These are phyloP conservation scores for Prunus salicina DNA, from an alignment of 306 rosid genomes.

Conservation along the genomic window DNA sequence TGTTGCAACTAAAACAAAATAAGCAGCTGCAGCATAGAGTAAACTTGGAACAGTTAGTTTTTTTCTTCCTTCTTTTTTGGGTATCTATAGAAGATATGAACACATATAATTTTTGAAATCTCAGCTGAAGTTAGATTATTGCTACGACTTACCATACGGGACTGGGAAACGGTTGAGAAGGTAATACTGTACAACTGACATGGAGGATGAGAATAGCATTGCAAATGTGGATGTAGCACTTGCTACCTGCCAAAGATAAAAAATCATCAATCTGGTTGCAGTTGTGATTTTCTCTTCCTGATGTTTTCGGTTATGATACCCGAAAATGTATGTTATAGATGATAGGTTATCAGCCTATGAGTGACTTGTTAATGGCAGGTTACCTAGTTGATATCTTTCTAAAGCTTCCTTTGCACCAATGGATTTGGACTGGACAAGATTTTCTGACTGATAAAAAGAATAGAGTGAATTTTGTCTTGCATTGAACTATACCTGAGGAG, in stretches of 20 bases:
- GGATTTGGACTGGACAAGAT: no score
- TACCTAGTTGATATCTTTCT: no score
- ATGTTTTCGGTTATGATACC: neutral
- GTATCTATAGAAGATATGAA: neutral
- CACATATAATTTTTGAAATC: neutral
- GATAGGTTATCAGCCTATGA: neutral
- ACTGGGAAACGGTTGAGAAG: conserved; percentile 71
- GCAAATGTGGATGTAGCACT: conserved; percentile 81
- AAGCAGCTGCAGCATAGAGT: conserved; percentile 50
- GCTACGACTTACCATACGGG: conserved; percentile 52
- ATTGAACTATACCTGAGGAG: conserved; percentile 57
- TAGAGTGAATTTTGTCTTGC: neutral
- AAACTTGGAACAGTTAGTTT: neutral
- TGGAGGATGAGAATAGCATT: conserved; percentile 72
- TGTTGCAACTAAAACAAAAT: conserved; percentile 60
- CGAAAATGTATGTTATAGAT: neutral
- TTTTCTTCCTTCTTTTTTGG: no score
- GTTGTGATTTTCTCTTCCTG: neutral
- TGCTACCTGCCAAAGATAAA: conserved; percentile 50
- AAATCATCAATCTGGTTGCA: neutral
- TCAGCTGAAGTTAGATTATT: neutral
- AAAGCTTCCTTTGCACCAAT: no score
- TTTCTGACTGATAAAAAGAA: no score
- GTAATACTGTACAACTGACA: conserved; percentile 77
- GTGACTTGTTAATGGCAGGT: neutral